Evolutionary conservation across 2,329 filamentous ascomycete genomes (phyloP), one percentile per base, ranked within the genome.

Genomic region (Fusarium transvaalense): DNA sequence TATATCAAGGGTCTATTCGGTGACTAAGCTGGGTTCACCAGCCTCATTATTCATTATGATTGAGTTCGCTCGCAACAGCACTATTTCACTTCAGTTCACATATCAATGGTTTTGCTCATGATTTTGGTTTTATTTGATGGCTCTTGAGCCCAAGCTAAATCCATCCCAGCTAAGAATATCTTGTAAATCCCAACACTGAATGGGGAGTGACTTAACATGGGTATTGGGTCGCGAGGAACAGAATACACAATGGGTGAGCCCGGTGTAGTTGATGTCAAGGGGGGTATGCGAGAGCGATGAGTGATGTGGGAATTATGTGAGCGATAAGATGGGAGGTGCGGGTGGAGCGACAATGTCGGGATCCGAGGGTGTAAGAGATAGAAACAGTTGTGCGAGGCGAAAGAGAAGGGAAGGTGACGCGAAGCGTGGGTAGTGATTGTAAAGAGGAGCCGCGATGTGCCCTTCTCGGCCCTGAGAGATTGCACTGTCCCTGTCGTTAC

Each of bases 241-340:
- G 65, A 47, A 55, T 65, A 64, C 59, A 61, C 38, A 56, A 61
- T 64, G 61, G 37, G 52, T 67, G 63, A 73, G 67, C 64, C 64
- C 66, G 54, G 45, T 50, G 55, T 47, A 57, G 48, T 71, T 69
- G 57, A 71, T 64, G 60, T 70, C 58, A 63, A 62, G 53, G 17
- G 71, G 39, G 66, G 74, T 75, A 68, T 75, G 72, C 66, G 72
- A 74, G 66, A 69, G 61, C 70, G 67, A 75, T 72, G 66, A 59
- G 71, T 64, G 61, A 67, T 66, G 57, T 60, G 61, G 65, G 61
- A 64, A 75, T 75, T 75, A 75, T 64, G 64, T 69, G 71, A 73
- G 66, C 59, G 67, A 68, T 67, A 70, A 66, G 67, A 66, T 47
- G 68, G 59, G 53, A 60, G 64, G 67, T 62, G 68, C 63, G 54